Evolutionary conservation across 2,329 filamentous ascomycete species (phyloP), one percentile per base, ranked within the genome.

Genomic region (Epichloe bromicola): DNA sequence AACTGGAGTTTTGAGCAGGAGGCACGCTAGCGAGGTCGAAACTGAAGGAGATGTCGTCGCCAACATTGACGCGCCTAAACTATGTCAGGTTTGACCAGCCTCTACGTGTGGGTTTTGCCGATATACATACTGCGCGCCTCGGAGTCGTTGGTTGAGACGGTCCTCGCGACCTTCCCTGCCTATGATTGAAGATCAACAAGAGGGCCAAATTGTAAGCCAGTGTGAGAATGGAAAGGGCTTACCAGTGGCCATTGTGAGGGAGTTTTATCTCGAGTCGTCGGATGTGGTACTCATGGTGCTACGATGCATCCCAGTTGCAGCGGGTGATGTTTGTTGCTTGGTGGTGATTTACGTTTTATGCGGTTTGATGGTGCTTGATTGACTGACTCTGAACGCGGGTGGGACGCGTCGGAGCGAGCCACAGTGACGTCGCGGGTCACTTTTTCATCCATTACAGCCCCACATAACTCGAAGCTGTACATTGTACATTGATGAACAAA

Each of bases 121-220:
- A 14, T 2, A 30, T 12, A 63, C 75, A 57, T 71, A 82, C 79
- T 79, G 77, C 41, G 80, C 79, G 54, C 80, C 80, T 55, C 80
- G 79, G 62, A 84, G 75, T 61, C 80, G 79, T 67, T 81, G 74
- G 55, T 79, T 78, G 68, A 83, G 74, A 60, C 79, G 78, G 62
- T 81, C 78, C 58, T 79, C 76, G 57, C 80, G 78, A 60, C 72
- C 74, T 78, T 67, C 63, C 49, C 63, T 64, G 55, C 63, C 66
- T 65, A 26, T 26, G 8, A 5, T 11, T 37, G 37, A 12, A 19
- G 40, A 36, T 30, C 20, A 37, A 7, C 40, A 12, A 15, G 11
- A 14, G 8, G 41, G 10, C 20, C 14, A 49, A 19, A 30, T 30
- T 30, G 30, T 4, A 12, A 17, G 19, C 26, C 15, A 6, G 19